Evolutionary conservation across 495 filamentous ascomycete genomes (phyloP), one percentile per base, ranked within the genome.

Genomic region (Astrocystis sublimbata): DNA sequence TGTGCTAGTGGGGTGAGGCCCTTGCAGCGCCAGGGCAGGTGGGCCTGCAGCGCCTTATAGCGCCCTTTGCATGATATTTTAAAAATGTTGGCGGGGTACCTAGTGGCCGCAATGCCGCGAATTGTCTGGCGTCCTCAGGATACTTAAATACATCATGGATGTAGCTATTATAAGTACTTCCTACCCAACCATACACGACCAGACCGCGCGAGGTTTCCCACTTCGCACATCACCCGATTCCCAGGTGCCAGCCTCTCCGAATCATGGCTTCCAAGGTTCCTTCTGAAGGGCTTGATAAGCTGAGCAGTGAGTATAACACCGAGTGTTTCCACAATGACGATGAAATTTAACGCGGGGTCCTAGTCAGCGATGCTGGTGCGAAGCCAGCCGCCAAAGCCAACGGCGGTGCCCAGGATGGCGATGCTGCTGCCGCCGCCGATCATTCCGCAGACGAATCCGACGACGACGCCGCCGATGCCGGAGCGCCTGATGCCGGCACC

Each of bases 381-480:
- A 83, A 81, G 68, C 73, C 79, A 26, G 13, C 46, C 24, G 46
- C 46, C 46, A 10, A 10, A 8, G n/a, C 36, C 36, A 70, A 81
- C 43, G 76, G 78, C 56, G 85, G 60, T 6, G 50, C 60, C 2
- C 65, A 72, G 52, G 41, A 63, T 12, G 65, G 82, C 67, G 81
- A 78, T 24, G 36, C 35, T 19, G 36, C 35, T 19, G 82, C 83
- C 26, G 46, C 26, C 62, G 84, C 87, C 45, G 85, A 89, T 12
- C 80, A 84, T 60, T 85, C 80, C 21, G 83, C 84, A 56, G 88
- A 90, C 55, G 87, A 90, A 45, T 88, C 86, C 26, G 87, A 89
- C 31, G 88, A 91, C 53, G 83, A 84, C 2, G 81, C 74, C 2
- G 81, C 74, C 1, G 81, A 83, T 17, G 79, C 76, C 0, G 67